Percentiles rank a stretch among this genome's conserved stretches.
These are phyloP conservation scores for Coffea canephora DNA, from an alignment of 257 asterid genomes.

Conservation along the genomic window DNA sequence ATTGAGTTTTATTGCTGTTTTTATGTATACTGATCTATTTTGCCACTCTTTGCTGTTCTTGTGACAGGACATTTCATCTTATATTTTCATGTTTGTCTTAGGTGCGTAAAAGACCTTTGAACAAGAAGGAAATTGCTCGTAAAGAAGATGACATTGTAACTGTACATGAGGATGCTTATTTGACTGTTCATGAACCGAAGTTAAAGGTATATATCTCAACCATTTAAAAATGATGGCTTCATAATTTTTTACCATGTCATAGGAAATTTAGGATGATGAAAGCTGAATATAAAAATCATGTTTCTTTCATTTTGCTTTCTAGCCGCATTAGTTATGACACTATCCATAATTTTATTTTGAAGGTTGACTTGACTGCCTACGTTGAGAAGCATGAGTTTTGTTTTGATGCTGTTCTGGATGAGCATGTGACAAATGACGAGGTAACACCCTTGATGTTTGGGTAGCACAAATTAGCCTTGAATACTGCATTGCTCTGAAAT, in stretches of 20 bases:
- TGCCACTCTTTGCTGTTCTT: neutral
- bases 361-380: slow-evolving; percentile 99
- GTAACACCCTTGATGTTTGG: slow-evolving; percentile 32
- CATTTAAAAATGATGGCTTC: neutral
- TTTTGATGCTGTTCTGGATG: slow-evolving; percentile 96
- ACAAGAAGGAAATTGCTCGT: slow-evolving; percentile 84
- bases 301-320: neutral
- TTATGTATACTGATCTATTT: neutral
- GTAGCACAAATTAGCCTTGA: slow-evolving; percentile 4
- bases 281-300: neutral
- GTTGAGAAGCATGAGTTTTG: slow-evolving; percentile 96
- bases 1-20: neutral
- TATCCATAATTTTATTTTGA: slow-evolving; percentile 30
- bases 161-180: slow-evolving; percentile 67
- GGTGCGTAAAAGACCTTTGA: slow-evolving; percentile 98
- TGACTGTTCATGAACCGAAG: slow-evolving; percentile 87
- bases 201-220: slow-evolving; percentile 53
- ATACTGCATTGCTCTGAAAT: neutral
- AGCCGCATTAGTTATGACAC: slow-evolving; percentile 19
- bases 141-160: slow-evolving; percentile 92
- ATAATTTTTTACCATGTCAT: neutral
- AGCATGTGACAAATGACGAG: slow-evolving; percentile 91
- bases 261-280: neutral
- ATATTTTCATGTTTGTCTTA: slow-evolving; percentile 24
- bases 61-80: neutral